Base-by-base conservation (phyloP, 495 filamentous ascomycete species). In the Penicillium antarcticum region DNA sequence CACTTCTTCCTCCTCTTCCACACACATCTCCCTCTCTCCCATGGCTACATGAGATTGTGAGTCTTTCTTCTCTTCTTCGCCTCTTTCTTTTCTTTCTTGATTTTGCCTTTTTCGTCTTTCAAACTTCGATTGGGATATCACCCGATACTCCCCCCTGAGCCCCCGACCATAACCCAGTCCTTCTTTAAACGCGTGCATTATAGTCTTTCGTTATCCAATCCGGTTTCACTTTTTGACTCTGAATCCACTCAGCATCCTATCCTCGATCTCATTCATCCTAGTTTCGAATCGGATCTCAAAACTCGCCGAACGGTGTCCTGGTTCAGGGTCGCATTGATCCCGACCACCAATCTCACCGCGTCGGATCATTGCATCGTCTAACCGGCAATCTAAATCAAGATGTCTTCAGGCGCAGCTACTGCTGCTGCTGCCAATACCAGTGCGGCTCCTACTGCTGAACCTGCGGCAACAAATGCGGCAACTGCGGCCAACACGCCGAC, bases 1-100 rank as follows among this genome's bases (percentile, higher is more conserved):
- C 76, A 82, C 66, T 29, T 91, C 88, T 65, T 91, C 87, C 69
- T 90, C 91, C 85, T 87, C 67, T 91, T 86, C 41, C 91, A 88
- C 64, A 86, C 85, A 70, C 42, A 29, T 45, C 46, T 35, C 53
- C 24, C 46, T 34, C 88, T 83, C 73, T 79, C 90, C 62, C 87
- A 91, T 76, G 87, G 86, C 78, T 91, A 53, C 53, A 54, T 48
- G 47, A 55, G 48, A 44, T 41, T 48, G 41, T 45, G 42, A 32
- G 40, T 35, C n/a, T 40, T 45, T 14, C 35, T 47, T 19, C 12
- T 31, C 33, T 45, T 55, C 42, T 48, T 39, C 26, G 49, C 44
- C 24, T 46, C 29, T 24, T 46, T 42, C 23, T 41, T 44, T 40
- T 23, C 43, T 32, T 49, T 51, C 43, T 34, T 50, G 41, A 35